A percentile compares a stretch with the other conserved stretches of the same genome.
phyloP scores from a whole-genome alignment of 768 basidiomycete species.

The Candolleomyces eurysporus region DNA sequence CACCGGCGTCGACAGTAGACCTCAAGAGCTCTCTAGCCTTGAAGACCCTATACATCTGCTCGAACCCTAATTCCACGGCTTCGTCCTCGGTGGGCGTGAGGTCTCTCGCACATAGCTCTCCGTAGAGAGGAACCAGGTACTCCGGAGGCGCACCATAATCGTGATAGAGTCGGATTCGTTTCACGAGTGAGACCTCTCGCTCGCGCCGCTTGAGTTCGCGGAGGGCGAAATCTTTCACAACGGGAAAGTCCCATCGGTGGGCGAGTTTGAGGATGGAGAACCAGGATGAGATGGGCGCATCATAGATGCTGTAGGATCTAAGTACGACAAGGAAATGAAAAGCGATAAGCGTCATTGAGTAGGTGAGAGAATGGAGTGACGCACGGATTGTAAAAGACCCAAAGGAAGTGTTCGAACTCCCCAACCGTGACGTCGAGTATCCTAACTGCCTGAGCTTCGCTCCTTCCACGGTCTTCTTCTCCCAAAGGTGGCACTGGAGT shows the following conservation, averaged over 20 bases:
- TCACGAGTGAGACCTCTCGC: conserved; percentile 9
- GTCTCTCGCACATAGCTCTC: conserved; percentile 48
- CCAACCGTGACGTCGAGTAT: conserved; percentile 5
- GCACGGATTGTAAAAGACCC: conserved; percentile 16
- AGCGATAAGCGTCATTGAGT: not conserved
- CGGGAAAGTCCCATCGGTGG: conserved; percentile 51
- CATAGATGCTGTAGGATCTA: conserved; percentile 58
- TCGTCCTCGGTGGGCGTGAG: conserved; percentile 55
- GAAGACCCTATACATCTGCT: conserved; percentile 47
- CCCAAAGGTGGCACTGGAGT: not conserved
- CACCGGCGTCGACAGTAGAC: conserved; percentile 9
- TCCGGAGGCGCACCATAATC: conserved; percentile 43
- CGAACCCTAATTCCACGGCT: conserved; percentile 48
- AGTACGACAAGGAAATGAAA: not conserved
- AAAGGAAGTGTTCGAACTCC: conserved; percentile 13
- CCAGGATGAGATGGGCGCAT: conserved; percentile 52
- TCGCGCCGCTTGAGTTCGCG: conserved; percentile 50
- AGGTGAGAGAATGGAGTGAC: conserved; percentile 18
- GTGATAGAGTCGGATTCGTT: conserved; percentile 51
- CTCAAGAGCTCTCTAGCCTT: conserved; percentile 49
- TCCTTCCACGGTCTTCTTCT: not conserved
- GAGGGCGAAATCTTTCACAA: conserved; percentile 56
- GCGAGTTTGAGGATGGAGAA: conserved; percentile 56
- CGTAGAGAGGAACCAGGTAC: conserved; percentile 55
- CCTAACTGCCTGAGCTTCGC: conserved; percentile 5